Evolutionary conservation across 2,329 filamentous ascomycete species (phyloP).

Genomic region (Trichoderma hamatum): DNA sequence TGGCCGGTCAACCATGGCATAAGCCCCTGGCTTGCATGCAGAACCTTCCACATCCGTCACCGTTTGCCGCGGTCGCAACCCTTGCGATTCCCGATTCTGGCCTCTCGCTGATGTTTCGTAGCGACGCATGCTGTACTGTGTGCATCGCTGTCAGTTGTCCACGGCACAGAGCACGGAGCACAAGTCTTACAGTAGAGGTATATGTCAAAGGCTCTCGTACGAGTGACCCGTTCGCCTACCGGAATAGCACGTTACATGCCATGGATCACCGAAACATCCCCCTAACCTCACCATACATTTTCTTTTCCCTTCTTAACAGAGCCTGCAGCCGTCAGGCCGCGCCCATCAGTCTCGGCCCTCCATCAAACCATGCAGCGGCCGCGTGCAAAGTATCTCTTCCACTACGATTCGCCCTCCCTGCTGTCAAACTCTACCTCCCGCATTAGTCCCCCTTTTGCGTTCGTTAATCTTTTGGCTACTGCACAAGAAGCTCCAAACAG

Average conservation of each 20-base stretch:
- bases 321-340: neutral
- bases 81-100: neutral
- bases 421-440: neutral
- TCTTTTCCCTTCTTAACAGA: neutral
- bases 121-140: neutral
- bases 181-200: neutral
- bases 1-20: slow-evolving; percentile 5
- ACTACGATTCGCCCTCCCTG: slow-evolving; percentile 3
- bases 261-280: slow-evolving; percentile 12
- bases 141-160: neutral
- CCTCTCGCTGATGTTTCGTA: neutral
- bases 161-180: neutral
- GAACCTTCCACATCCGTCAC: slow-evolving; percentile 26
- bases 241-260: slow-evolving; percentile 22
- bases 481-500: neutral
- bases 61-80: slow-evolving; percentile 10
- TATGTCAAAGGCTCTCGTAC: neutral
- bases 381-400: slow-evolving; percentile 9
- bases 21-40: neutral
- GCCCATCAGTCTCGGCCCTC: neutral
- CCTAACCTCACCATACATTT: neutral
- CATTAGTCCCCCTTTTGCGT: neutral
- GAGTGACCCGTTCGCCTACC: neutral
- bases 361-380: slow-evolving; percentile 1
- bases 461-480: slow-evolving; percentile 7